A percentile compares a stretch with the other conserved stretches of the same genome.
These are phyloP conservation scores for Secale cereale DNA, from an alignment of 176 grass and related monocot species.

Conservation along the genomic window DNA sequence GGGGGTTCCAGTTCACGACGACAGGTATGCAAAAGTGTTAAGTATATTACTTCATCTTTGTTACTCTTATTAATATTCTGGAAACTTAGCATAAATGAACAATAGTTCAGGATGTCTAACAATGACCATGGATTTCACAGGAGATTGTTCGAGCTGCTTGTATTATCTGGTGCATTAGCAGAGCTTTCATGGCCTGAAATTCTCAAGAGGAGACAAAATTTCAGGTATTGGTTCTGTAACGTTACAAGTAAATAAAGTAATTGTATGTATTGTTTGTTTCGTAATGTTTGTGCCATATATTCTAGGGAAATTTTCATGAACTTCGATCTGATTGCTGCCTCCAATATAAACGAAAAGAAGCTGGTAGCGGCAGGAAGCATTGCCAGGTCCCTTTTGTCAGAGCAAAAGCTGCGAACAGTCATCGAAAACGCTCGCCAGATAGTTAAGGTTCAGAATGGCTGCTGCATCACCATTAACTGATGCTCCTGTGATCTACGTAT, in stretches of 20 bases:
- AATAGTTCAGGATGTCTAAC: conserved; percentile 25
- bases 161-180: conserved; percentile 76
- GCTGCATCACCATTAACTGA: neutral
- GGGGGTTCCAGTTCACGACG: conserved; percentile 84
- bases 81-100: neutral
- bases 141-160: conserved; percentile 89
- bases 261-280: conserved; percentile 17
- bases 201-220: conserved; percentile 78
- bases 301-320: conserved; percentile 83
- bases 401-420: conserved; percentile 70
- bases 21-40: conserved; percentile 52
- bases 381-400: conserved; percentile 74
- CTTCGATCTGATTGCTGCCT: conserved; percentile 58
- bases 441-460: conserved; percentile 49
- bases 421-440: conserved; percentile 79
- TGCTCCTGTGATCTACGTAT: neutral
- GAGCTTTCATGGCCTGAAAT: conserved; percentile 92
- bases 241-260: neutral
- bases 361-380: conserved; percentile 45
- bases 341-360: conserved; percentile 87
- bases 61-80: neutral
- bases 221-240: conserved; percentile 53
- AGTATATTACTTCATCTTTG: neutral
- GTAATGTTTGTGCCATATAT: conserved; percentile 17
- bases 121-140: conserved; percentile 33